Evolutionary conservation across 176 grass and related monocot species (phyloP), one percentile per base, ranked within the genome.

Genomic region (Pontederia crassipes): DNA sequence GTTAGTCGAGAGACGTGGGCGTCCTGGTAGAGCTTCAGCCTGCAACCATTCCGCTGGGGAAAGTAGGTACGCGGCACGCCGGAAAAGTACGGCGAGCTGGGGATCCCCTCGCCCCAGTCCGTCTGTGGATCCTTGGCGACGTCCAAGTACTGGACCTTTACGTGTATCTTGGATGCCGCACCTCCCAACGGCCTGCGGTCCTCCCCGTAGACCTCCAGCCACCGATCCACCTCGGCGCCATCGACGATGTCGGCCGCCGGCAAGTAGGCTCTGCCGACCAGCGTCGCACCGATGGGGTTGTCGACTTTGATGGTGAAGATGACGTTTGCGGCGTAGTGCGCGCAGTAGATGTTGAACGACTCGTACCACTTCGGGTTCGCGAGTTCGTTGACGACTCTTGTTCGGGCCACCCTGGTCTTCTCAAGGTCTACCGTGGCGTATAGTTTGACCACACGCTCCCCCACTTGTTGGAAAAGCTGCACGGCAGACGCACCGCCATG

Each of bases 371-470:
- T 17, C 12, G 83, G 81, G 12, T 61, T 50, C 27, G 15, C 50
- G 2, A 3, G 17, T 13, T 80, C 72, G 16, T 48, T 35, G 0
- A 78, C 0, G 59, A 80, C 20, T 12, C 83, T 69, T 10, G 92
- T 96, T 45, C 86, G 83, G 0, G 65, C 86, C 1, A 90, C 72
- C 8, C 86, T 80, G 1, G 92, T 87, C 78, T 88, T 96, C 77
- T 96, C 83, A 72, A 96, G 77, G 77, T 90, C 92, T 46, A 96
- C 55, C 68, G 92, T 96, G 71, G 86, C 92, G 47, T 87, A 90
- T 12, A 96, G 73, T 32, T 72, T 87, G 13, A 61, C 75, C 11
- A 50, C 46, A 45, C 65, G 72, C 0, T 65, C 40, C 74, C 82
- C 75, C 8, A 81, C 10, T 48, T 69, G 40, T 20, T 80, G 55